Percentiles rank a stretch among this genome's conserved stretches.
Evolutionary conservation across 2,329 filamentous ascomycete species (phyloP).

Genomic region (Simplicillium aogashimaense): DNA sequence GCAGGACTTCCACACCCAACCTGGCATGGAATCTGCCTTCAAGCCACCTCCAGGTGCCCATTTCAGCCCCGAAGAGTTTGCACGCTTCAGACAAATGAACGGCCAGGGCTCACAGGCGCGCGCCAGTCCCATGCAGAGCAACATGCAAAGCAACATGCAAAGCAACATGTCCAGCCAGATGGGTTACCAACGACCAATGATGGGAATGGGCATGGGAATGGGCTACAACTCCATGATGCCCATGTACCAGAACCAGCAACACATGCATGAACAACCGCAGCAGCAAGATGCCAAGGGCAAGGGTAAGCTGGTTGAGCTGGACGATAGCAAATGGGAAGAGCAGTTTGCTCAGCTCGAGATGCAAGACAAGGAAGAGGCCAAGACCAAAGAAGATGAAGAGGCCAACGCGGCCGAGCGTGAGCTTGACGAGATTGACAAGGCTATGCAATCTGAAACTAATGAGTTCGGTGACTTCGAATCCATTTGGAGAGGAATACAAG

Average conservation of each 20-base stretch:
- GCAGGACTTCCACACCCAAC: constrained; percentile 45
- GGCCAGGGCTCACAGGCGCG: constrained; percentile 40
- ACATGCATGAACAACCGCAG: constrained; percentile 34
- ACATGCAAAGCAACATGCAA: constrained; percentile 33
- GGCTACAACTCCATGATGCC: constrained; percentile 39
- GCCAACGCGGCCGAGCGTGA: constrained; percentile 69
- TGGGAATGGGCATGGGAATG: constrained; percentile 41
- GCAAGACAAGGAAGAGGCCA: constrained; percentile 44
- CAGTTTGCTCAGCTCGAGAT: constrained; percentile 86
- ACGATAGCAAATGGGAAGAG: constrained; percentile 91
- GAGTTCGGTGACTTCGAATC: constrained; percentile 83
- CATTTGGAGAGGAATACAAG: constrained; percentile 75
- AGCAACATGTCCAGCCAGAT: constrained; percentile 44
- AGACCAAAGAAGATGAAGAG: constrained; percentile 53
- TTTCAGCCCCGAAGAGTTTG: constrained; percentile 80
- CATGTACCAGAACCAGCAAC: constrained; percentile 34
- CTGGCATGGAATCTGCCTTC: constrained; percentile 63
- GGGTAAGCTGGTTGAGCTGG: constrained; percentile 86
- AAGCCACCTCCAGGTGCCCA: constrained; percentile 45
- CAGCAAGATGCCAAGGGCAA: constrained; percentile 61
- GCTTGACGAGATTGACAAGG: constrained; percentile 73
- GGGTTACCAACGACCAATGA: constrained; percentile 25
- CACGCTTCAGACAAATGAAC: constrained; percentile 70
- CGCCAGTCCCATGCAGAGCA: constrained; percentile 49
- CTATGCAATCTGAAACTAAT: constrained; percentile 58